Percentiles rank a stretch among this genome's conserved stretches.
Conservation (phyloP, 163 green algal species). For the Chlamydomonas reinhardtii region DNA sequence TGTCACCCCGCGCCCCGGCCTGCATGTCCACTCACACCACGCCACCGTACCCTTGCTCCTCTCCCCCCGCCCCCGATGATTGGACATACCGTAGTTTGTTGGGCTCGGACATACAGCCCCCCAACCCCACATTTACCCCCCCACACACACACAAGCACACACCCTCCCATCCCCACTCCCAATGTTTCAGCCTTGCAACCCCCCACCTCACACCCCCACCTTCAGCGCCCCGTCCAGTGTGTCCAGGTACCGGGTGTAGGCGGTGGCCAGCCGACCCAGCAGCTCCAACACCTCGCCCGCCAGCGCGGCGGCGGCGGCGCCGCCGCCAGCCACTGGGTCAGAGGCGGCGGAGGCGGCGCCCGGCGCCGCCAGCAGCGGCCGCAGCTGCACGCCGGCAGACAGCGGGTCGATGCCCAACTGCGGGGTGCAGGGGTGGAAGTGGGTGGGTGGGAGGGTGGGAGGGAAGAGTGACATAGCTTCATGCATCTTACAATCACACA, state of each 20-base stretch:
- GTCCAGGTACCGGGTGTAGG: constrained; percentile 23
- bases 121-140: too few species aligned
- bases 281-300: constrained; percentile 17
- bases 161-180: background rate
- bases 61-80: too few species aligned
- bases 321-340: too few species aligned
- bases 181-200: background rate
- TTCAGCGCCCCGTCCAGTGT: constrained; percentile 9
- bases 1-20: too few species aligned
- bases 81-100: too few species aligned
- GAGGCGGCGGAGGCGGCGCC: too few species aligned
- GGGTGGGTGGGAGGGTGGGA: background rate
- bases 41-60: too few species aligned
- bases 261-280: constrained; percentile 25
- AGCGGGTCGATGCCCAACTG: constrained; percentile 26
- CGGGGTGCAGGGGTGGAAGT: background rate
- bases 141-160: background rate
- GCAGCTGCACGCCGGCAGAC: constrained; percentile 5
- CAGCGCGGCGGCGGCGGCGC: constrained; percentile 1
- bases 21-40: too few species aligned
- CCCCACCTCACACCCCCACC: background rate
- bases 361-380: constrained; percentile 10
- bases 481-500: too few species aligned
- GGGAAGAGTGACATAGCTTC: too few species aligned
- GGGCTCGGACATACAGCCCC: too few species aligned